A percentile compares a stretch with the other conserved stretches of the same genome.
Conservation (phyloP, 768 basidiomycete genomes). For the Lyophyllum shimeji region DNA sequence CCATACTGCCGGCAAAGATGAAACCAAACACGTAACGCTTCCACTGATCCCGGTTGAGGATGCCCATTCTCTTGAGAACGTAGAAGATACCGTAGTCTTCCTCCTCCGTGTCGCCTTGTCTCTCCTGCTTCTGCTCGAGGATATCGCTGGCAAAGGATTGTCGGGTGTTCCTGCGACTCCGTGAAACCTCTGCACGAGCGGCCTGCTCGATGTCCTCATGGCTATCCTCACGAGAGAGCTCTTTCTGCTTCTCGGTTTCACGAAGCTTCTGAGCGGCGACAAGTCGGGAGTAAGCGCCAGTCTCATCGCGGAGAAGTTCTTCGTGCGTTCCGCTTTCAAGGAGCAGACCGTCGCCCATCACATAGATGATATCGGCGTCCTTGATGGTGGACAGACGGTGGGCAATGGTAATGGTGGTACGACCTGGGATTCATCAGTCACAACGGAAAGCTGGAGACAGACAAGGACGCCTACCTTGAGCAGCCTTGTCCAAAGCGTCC, state of each 20-base stretch:
- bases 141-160: slow-evolving; percentile 73
- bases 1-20: slow-evolving; percentile 49
- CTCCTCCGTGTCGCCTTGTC: slow-evolving; percentile 28
- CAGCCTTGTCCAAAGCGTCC: slow-evolving; percentile 86
- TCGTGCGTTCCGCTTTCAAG: slow-evolving; percentile 80
- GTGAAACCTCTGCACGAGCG: slow-evolving; percentile 58
- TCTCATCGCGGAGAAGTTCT: slow-evolving; percentile 59
- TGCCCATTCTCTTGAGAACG: slow-evolving; percentile 70
- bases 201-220: slow-evolving; percentile 57
- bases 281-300: slow-evolving; percentile 73
- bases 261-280: slow-evolving; percentile 80
- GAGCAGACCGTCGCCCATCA: slow-evolving; percentile 86
- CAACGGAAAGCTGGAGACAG: slow-evolving; percentile 37
- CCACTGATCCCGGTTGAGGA: slow-evolving; percentile 60
- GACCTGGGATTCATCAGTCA: slow-evolving; percentile 40
- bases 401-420: slow-evolving; percentile 81
- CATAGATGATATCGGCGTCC: slow-evolving; percentile 80
- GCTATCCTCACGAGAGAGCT: slow-evolving; percentile 20
- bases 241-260: slow-evolving; percentile 37
- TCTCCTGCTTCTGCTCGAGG: slow-evolving; percentile 47
- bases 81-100: slow-evolving; percentile 48
- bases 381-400: slow-evolving; percentile 84
- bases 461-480: slow-evolving; percentile 47
- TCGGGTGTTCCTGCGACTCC: slow-evolving; percentile 57
- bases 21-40: slow-evolving; percentile 57